Base-by-base conservation (phyloP, 768 basidiomycete genomes). In the Tylopilus subfusipes region DNA sequence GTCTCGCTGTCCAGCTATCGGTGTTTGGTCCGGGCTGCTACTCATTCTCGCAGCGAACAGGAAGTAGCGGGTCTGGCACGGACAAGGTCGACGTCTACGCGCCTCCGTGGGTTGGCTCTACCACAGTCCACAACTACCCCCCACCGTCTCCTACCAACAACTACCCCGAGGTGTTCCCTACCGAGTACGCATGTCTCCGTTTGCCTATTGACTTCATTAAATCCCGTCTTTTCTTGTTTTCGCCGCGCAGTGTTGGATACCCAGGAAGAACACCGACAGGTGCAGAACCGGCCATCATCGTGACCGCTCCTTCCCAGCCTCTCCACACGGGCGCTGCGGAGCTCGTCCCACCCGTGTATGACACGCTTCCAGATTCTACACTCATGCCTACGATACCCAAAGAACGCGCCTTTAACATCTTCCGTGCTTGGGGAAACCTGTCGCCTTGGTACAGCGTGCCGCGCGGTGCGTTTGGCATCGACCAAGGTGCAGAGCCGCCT, bases 381-480 rank as follows among this genome's bases (percentile, higher is more conserved):
- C 50, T 52, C 34, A 38, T 45, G 2, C 44, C 48, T 2, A 13
- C 47, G 22, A 52, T 53, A 43, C 45, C 60, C n/a, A 19, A 12
- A 4, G 68, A 72, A 18, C 68, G 68, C 33, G 53, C 73, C 11
- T 92, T 90, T 59, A 81, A 86, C 63, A 62, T 93, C 42, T 83
- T 92, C 71, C 81, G 77, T 66, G 79, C 82, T 40, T 93, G 91
- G 91, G 91, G 91, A 1, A 93, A 92, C 63, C 68, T 91, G 39
- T 86, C 86, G 1, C 91, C 91, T 12, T 93, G 91, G 91, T 93
- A 86, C 67, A 89, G 85, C 58, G 83, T 90, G 19, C 75, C 76
- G 18, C 75, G 73, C 40, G 79, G 76, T 13, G 73, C 80, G 2
- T 93, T 91, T 70, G 90, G 91, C 1, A 58, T 92, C 11, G 80